These are phyloP conservation scores for Moesziomyces globuligerus DNA, from an alignment of 1,284 basidiomycete genomes.

Conservation along the genomic window DNA sequence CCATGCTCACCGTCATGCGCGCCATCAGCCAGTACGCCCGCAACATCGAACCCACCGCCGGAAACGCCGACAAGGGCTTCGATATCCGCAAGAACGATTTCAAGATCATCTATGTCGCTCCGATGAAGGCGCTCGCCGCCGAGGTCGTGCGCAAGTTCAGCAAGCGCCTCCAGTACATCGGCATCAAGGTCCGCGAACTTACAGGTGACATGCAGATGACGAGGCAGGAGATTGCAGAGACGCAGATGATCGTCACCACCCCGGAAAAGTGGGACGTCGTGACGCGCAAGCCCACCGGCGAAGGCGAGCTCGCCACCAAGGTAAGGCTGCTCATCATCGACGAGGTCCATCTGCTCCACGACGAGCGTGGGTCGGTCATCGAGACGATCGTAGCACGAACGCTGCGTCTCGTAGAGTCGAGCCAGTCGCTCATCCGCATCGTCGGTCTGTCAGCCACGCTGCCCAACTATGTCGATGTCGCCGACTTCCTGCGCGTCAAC, in stretches of 20 bases:
- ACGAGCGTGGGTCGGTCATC: conserved; percentile 97
- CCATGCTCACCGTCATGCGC: conserved; percentile 91
- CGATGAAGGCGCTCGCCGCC: conserved; percentile 97
- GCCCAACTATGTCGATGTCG: conserved; percentile 96
- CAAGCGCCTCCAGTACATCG: conserved; percentile 89
- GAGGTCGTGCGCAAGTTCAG: conserved; percentile 94
- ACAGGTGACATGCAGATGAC: conserved; percentile 99
- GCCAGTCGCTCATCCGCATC: conserved; percentile 96
- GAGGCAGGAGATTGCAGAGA: conserved; percentile 89
- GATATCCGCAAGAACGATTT: conserved; percentile 71
- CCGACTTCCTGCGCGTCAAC: conserved; percentile 92
- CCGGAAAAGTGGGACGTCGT: conserved; percentile 99
- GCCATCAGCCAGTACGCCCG: conserved; percentile 81
- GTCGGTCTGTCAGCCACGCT: conserved; percentile 97
- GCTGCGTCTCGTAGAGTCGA: conserved; percentile 91
- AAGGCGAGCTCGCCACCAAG: conserved; percentile 86
- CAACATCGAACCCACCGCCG: conserved; percentile 75
- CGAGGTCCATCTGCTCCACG: conserved; percentile 96
- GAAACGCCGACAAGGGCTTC: conserved; percentile 41
- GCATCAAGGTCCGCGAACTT: conserved; percentile 86
- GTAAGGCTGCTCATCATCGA: conserved; percentile 96
- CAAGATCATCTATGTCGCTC: conserved; percentile 98
- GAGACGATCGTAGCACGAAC: conserved; percentile 98
- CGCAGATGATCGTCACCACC: conserved; percentile 98
- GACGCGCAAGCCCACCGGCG: conserved; percentile 94